Base-by-base conservation (phyloP, 2,329 filamentous ascomycete species). In the Alternaria sp. region DNA sequence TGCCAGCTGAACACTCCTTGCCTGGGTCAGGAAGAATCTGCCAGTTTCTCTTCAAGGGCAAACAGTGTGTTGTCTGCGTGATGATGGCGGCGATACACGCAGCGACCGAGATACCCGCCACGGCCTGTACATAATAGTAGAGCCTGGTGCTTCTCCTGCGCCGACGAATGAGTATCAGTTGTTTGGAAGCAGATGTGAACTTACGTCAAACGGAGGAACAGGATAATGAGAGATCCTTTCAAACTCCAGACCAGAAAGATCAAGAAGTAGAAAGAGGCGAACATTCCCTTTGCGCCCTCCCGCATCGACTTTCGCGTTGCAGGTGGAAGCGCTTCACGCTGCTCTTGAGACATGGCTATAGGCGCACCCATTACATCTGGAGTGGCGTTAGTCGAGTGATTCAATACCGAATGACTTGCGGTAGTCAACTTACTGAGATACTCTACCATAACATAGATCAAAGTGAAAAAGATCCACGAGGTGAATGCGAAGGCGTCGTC, bases 321-420 rank as follows among this genome's bases (percentile, higher is more conserved):
- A 11, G 50, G 28, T 14, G 50, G 9, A 20, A 49, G 51, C 6
- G 51, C 30, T 37, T 60, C 57, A 28, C 47, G 57, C 37, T 59
- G 57, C 11, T 46, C 37, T 30, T 59, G 47, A 8, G 57, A 45
- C 57, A 59, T 30, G 18, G 57, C 49, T 59, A 59, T 59, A 5
- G 57, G 57, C 43, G 51, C 58, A 15, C 30, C 44, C 14, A 8
- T 55, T 6, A 49, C 18, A 3, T 37, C 50, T 60, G 10, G 5
- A 8, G 11, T 8, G 9, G 10, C 2, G 8, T 54, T 9, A 46
- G 43, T 55, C 2, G 8, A 7, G 2, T n/a, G 14, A 15, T 10
- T 12, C 5, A 4, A 10, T 3, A 6, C 12, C 7, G 5, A 33
- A 12, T 1, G 8, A 26, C 15, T 18, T 44, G 44, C 18, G 7